Evolutionary conservation across 495 filamentous ascomycete genomes (phyloP).

Genomic region (Tuber indicum): DNA sequence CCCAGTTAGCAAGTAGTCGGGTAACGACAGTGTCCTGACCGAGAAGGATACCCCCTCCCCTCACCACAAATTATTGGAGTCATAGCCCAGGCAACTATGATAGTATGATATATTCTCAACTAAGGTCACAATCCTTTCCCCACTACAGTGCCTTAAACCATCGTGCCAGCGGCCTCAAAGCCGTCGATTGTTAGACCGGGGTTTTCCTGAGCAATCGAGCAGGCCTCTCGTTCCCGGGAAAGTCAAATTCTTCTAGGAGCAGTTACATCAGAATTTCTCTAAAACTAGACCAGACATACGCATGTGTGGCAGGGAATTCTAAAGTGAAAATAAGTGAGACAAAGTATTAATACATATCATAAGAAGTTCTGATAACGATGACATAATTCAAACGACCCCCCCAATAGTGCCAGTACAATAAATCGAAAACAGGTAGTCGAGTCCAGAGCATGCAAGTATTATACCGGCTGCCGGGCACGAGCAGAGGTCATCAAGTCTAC

Average conservation of each 20-base stretch:
- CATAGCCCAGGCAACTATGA: too few relatives aligned
- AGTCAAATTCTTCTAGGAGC: not conserved
- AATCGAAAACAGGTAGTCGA: not conserved
- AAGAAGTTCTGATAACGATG: not conserved
- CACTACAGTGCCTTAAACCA: not conserved
- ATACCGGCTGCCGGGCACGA: too few relatives aligned
- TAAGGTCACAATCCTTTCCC: not conserved
- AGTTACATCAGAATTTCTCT: not conserved
- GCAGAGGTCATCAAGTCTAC: not conserved
- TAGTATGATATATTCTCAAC: not conserved
- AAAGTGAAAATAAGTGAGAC: not conserved
- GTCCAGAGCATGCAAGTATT: not conserved
- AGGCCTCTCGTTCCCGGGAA: not conserved
- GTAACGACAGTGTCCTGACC: not conserved
- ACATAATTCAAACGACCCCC: not conserved
- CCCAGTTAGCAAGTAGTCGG: not conserved
- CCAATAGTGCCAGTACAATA: not conserved
- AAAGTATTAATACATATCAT: not conserved
- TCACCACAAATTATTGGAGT: not conserved
- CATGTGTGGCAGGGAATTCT: not conserved
- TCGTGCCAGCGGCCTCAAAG: not conserved
- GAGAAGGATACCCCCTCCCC: not conserved
- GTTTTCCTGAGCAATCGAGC: not conserved
- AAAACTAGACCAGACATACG: not conserved
- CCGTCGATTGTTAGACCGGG: not conserved